phyloP scores from a whole-genome alignment of 2,329 filamentous ascomycete species.

The Fusarium verticillioides region DNA sequence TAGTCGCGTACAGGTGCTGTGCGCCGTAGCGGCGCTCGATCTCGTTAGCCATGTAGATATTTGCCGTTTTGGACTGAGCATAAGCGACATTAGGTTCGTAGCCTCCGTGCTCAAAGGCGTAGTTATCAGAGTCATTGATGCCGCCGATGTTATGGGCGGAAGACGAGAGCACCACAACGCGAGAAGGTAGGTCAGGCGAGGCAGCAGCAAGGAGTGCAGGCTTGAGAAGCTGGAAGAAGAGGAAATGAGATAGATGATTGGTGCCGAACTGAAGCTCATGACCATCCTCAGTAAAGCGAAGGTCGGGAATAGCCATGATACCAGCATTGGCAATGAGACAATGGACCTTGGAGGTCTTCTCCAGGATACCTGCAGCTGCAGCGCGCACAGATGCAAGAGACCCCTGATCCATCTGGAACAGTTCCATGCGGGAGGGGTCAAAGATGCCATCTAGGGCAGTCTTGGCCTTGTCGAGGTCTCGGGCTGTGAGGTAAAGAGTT shows the following conservation, averaged over 20 bases:
- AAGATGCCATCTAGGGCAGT: background rate
- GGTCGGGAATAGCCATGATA: constrained; percentile 37
- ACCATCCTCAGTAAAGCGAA: constrained; percentile 28
- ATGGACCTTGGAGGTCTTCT: constrained; percentile 26
- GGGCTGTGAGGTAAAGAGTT: constrained; percentile 32
- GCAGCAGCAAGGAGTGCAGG: constrained; percentile 53
- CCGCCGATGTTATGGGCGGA: constrained; percentile 48
- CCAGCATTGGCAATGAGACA: constrained; percentile 39
- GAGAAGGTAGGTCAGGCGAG: constrained; percentile 53
- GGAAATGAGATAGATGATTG: constrained; percentile 44
- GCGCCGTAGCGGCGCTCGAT: constrained; percentile 32
- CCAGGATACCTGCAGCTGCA: constrained; percentile 32
- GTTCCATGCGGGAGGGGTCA: constrained; percentile 7
- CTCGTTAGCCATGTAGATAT: constrained; percentile 41
- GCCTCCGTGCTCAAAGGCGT: constrained; percentile 9
- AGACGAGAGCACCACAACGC: constrained; percentile 59
- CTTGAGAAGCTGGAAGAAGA: constrained; percentile 53
- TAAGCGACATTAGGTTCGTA: constrained; percentile 29
- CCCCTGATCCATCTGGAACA: constrained; percentile 38
- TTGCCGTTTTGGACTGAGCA: constrained; percentile 37
- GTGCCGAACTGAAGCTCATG: constrained; percentile 44
- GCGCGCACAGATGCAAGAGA: constrained; percentile 36
- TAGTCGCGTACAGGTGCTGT: constrained; percentile 23
- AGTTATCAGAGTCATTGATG: constrained; percentile 21
- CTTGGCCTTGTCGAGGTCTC: constrained; percentile 31